Conservation (phyloP, 1,139 yeast species). For the Kluyveromyces sp. region DNA sequence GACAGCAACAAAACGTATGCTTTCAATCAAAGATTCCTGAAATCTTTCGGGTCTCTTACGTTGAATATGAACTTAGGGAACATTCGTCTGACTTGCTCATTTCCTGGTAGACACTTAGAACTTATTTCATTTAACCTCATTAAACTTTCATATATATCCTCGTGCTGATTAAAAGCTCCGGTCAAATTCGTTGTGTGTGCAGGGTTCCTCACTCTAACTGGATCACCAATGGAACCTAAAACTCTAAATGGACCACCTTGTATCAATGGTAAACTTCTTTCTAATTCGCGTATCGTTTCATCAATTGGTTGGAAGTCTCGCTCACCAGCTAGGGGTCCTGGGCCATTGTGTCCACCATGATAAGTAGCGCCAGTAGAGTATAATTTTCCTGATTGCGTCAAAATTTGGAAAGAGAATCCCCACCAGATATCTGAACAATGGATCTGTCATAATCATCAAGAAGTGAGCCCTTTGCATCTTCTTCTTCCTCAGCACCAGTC, state of each 20-base stretch:
- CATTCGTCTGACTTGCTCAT: conserved; percentile 24
- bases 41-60: conserved; percentile 5
- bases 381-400: conserved; percentile 47
- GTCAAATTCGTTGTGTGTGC: conserved; percentile 17
- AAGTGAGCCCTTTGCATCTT: conserved; percentile 9
- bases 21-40: conserved; percentile 13
- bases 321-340: conserved; percentile 31
- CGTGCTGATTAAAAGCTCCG: conserved; percentile 11
- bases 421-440: conserved; percentile 51
- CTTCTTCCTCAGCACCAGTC: conserved; percentile 18
- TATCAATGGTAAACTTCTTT: conserved; percentile 9
- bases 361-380: conserved; percentile 48
- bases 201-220: conserved; percentile 8
- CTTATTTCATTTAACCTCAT: conserved; percentile 17
- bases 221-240: conserved; percentile 4
- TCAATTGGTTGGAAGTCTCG: conserved; percentile 30
- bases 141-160: conserved; percentile 21
- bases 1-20: conserved; percentile 39
- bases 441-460: conserved; percentile 31
- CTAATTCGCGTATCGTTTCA: conserved; percentile 18
- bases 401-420: conserved; percentile 63
- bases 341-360: conserved; percentile 35
- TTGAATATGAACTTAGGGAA: conserved; percentile 22
- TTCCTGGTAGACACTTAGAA: conserved; percentile 20
- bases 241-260: neutral